Percentiles rank a stretch among this genome's conserved stretches.
Conservation (phyloP, 495 filamentous ascomycete species). For the Massariosphaeria phaeospora region DNA sequence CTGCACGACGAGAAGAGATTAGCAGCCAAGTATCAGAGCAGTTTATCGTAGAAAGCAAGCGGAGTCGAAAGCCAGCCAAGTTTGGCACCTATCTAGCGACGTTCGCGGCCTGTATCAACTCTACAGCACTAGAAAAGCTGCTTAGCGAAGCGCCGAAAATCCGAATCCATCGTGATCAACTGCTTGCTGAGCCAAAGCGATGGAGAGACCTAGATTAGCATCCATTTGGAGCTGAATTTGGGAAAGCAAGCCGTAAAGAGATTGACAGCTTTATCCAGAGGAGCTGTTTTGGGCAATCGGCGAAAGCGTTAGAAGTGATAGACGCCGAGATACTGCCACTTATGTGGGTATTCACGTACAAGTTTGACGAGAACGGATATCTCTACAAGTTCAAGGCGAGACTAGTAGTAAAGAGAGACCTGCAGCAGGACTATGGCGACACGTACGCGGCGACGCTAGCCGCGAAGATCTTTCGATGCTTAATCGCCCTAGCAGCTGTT, state of each 20-base stretch:
- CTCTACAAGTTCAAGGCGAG: conserved; percentile 17
- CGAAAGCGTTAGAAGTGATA: not conserved
- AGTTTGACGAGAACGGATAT: conserved; percentile 23
- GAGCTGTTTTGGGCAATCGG: conserved; percentile 1
- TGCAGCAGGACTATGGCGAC: conserved; percentile 1
- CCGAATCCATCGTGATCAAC: not conserved
- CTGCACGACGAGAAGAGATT: too few relatives aligned
- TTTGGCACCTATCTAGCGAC: too few relatives aligned
- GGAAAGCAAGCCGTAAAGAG: not conserved
- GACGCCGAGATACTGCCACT: conserved; percentile 18
- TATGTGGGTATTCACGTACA: conserved; percentile 27
- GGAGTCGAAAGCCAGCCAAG: too few relatives aligned
- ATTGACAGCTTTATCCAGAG: not conserved
- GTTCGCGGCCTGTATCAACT: too few relatives aligned
- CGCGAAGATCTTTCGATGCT: conserved; percentile 3
- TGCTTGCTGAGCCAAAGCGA: not conserved
- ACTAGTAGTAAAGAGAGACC: conserved; percentile 11
- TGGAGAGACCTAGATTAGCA: not conserved
- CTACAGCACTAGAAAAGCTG: too few relatives aligned
- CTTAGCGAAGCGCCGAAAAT: not conserved
- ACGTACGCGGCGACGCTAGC: conserved; percentile 18
- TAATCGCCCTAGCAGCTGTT: conserved; percentile 7
- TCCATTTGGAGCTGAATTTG: not conserved
- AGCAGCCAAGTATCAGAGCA: too few relatives aligned
- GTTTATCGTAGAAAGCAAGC: too few relatives aligned